Conservation (phyloP, 2,329 filamentous ascomycete species). For the Verticillium nubilum region DNA sequence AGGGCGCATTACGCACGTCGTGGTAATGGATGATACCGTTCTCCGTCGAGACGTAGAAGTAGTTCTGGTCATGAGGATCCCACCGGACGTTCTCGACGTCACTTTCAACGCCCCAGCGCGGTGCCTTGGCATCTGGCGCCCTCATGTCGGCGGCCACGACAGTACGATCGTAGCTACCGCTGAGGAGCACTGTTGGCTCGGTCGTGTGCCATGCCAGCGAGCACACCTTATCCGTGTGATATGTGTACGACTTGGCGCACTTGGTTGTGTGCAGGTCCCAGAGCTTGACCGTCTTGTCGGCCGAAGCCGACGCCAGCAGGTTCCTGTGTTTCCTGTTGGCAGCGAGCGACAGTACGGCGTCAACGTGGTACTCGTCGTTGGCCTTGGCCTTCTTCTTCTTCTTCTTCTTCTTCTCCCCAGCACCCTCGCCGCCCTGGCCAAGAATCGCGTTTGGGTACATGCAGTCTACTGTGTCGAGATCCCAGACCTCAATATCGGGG, state of each 20-base stretch:
- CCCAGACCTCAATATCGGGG: slow-evolving; percentile 98
- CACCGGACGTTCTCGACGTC: slow-evolving; percentile 91
- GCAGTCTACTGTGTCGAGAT: slow-evolving; percentile 90
- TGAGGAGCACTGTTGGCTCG: slow-evolving; percentile 83
- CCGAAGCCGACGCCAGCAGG: slow-evolving; percentile 87
- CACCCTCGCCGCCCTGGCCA: slow-evolving; percentile 61
- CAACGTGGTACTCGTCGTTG: slow-evolving; percentile 90
- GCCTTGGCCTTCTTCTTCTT: slow-evolving; percentile 91
- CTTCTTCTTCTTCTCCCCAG: slow-evolving; percentile 61
- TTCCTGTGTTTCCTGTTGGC: slow-evolving; percentile 93
- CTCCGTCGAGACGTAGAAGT: slow-evolving; percentile 94
- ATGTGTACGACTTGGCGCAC: slow-evolving; percentile 91
- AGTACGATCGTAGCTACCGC: slow-evolving; percentile 91
- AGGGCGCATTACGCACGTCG: slow-evolving; percentile 72
- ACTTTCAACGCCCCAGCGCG: slow-evolving; percentile 89
- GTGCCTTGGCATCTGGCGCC: slow-evolving; percentile 73
- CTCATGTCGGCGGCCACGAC: slow-evolving; percentile 96
- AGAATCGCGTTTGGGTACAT: slow-evolving; percentile 98
- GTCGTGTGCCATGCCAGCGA: slow-evolving; percentile 87
- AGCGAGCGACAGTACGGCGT: slow-evolving; percentile 84
- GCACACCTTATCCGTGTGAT: slow-evolving; percentile 98
- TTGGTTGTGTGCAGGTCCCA: slow-evolving; percentile 93
- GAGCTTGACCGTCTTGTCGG: slow-evolving; percentile 94
- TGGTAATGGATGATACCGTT: slow-evolving; percentile 88
- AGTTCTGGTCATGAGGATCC: slow-evolving; percentile 90